phyloP scores from a whole-genome alignment of 2,329 filamentous ascomycete species.

The Aureobasidium pullulans region DNA sequence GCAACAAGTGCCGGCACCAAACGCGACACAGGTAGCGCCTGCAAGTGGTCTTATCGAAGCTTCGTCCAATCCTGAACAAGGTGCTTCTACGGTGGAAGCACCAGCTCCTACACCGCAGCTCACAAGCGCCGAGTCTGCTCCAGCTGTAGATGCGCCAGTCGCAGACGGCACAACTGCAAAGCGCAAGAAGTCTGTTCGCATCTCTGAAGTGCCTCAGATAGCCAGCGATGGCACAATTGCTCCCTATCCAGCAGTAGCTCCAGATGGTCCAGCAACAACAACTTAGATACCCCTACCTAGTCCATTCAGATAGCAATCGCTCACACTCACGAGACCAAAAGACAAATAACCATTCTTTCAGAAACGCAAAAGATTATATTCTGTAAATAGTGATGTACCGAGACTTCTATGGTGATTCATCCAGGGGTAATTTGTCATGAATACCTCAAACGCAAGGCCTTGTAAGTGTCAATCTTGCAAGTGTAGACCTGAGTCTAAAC shows the following conservation, averaged over 20 bases:
- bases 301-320: not conserved
- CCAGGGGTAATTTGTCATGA: slow-evolving; percentile 13
- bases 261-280: not conserved
- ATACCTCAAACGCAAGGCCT: slow-evolving; percentile 18
- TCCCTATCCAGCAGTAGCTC: not conserved
- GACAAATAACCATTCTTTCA: not conserved
- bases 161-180: not conserved
- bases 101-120: not conserved
- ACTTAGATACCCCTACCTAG: slow-evolving; percentile 6
- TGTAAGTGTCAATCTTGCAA: slow-evolving; percentile 17
- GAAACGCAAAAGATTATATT: not conserved
- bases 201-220: not conserved
- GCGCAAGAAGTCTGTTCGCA: slow-evolving; percentile 11
- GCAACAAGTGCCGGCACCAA: not conserved
- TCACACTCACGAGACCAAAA: not conserved
- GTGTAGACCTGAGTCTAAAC: slow-evolving; percentile 16
- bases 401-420: slow-evolving; percentile 17
- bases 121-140: not conserved
- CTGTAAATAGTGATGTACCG: slow-evolving; percentile 13
- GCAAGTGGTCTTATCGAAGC: not conserved
- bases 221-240: not conserved
- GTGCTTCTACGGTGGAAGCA: not conserved
- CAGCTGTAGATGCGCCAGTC: not conserved
- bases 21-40: not conserved
- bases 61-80: not conserved